phyloP scores from a whole-genome alignment of 2,329 filamentous ascomycete species.

The Trichoderma afroharzianum region DNA sequence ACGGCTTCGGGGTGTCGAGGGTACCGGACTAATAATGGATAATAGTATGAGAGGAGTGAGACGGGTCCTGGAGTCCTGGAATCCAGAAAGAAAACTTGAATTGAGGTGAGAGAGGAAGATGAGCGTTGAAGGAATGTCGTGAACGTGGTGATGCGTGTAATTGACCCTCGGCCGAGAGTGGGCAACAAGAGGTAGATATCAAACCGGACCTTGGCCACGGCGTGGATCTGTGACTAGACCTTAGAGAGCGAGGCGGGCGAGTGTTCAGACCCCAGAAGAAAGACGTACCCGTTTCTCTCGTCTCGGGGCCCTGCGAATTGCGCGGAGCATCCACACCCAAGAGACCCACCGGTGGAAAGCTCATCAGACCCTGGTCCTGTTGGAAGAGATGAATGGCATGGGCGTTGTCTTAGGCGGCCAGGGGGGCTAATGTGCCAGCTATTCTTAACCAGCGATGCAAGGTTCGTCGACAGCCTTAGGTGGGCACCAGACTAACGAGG shows the following conservation, averaged over 20 bases:
- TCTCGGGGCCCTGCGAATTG: constrained; percentile 33
- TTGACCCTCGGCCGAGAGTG: constrained; percentile 20
- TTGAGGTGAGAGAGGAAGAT: constrained; percentile 20
- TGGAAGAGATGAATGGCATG: constrained; percentile 35
- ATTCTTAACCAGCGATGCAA: constrained; percentile 41
- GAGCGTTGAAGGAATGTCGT: constrained; percentile 38
- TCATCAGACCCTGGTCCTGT: constrained; percentile 29
- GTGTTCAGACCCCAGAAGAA: constrained; percentile 9
- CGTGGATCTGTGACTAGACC: constrained; percentile 12
- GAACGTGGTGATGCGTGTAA: constrained; percentile 29
- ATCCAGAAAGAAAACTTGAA: constrained; percentile 18
- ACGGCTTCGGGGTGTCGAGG: constrained; percentile 9
- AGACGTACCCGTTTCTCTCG: constrained; percentile 18
- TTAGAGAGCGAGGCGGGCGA: constrained; percentile 19
- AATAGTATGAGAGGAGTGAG: neutral
- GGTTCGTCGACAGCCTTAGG: constrained; percentile 33
- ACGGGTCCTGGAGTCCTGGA: constrained; percentile 25
- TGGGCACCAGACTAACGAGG: constrained; percentile 28
- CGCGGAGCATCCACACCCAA: constrained; percentile 35
- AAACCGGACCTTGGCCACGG: constrained; percentile 14
- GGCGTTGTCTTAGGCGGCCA: constrained; percentile 33
- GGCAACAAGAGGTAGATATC: constrained; percentile 29
- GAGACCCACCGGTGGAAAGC: constrained; percentile 26
- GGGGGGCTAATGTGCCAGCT: constrained; percentile 38
- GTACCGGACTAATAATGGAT: neutral